phyloP scores from a whole-genome alignment of 1,284 basidiomycete genomes.

The Ustilago hordei region DNA sequence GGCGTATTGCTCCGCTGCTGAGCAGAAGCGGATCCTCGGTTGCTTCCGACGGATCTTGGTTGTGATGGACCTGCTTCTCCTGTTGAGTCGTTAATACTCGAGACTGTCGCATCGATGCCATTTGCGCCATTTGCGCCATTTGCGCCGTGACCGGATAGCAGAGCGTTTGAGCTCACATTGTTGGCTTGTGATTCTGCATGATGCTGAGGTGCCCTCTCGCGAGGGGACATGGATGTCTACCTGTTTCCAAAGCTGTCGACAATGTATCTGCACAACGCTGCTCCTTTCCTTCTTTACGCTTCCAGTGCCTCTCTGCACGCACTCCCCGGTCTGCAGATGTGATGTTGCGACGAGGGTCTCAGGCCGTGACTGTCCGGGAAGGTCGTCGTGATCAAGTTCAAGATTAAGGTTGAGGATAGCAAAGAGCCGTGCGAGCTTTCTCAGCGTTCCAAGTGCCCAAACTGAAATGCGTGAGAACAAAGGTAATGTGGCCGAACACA shows the following conservation, averaged over 20 bases:
- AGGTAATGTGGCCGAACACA: neutral
- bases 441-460: slow-evolving; percentile 19
- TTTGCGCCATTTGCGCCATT: slow-evolving; percentile 26
- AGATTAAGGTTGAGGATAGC: neutral
- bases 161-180: slow-evolving; percentile 33
- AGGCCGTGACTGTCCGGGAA: neutral
- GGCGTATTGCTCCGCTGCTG: slow-evolving; percentile 19
- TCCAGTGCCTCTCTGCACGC: slow-evolving; percentile 6
- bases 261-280: neutral
- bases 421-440: slow-evolving; percentile 2
- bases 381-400: neutral
- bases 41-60: slow-evolving; percentile 12
- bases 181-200: slow-evolving; percentile 32
- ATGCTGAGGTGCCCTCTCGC: slow-evolving; percentile 27
- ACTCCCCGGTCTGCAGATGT: neutral
- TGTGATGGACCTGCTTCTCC: slow-evolving; percentile 30
- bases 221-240: slow-evolving; percentile 39
- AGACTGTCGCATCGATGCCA: neutral
- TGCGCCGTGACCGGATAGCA: slow-evolving; percentile 3
- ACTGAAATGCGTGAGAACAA: neutral
- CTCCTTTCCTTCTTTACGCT: neutral
- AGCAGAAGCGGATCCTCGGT: slow-evolving; percentile 14
- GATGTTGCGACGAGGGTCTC: neutral
- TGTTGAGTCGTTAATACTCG: neutral
- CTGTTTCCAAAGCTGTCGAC: slow-evolving; percentile 5